Evolutionary conservation across 140 eudicot genomes (phyloP), one percentile per base, ranked within the genome.

Genomic region (Oenanthe javanica): DNA sequence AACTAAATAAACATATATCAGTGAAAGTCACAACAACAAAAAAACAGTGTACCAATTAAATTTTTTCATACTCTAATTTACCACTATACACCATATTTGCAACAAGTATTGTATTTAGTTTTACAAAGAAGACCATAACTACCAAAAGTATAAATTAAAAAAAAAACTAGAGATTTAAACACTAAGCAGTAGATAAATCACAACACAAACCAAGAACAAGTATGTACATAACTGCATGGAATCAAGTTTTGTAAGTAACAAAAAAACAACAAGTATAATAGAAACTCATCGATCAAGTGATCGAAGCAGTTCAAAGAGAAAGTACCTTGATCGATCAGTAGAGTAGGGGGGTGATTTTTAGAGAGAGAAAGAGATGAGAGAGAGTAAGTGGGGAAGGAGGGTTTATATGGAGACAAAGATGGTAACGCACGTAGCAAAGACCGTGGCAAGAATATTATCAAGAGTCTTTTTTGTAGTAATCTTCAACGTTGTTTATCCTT

Each of bases 391-490:
- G 14, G n/a, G 36, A 55, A 0, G 19, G 70, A 59, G 70, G 70
- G 70, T 61, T n/a, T 59, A 59, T 21, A 23, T 61, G 38, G 2
- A 11, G 70, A 61, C 70, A 61, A 61, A 61, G 38, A 61, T 61
- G 70, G 70, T 6, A 61, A 61, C 70, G 70, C 70, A 61, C 70
- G 70, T 8, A 61, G 70, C 70, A 61, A 61, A 31, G 66, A 57
- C 66, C 10, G 66, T 16, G 25, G 66, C 67, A 59, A 23, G 70
- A 23, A 61, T n/a, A 23, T n/a, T n/a, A 23, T 61, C 15, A 61
- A n/a, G 70, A 61, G 67, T 16, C 36, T 59, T 10, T 59, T 59
- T 59, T 59, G 31, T 61, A 23, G 70, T 61, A 61, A 61, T 61
- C 70, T n/a, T 15, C 38, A n/a, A 61, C 70, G 38, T 61, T 61